These are phyloP conservation scores for Colletotrichum tropicale DNA, from an alignment of 2,329 filamentous ascomycete species.

Conservation along the genomic window DNA sequence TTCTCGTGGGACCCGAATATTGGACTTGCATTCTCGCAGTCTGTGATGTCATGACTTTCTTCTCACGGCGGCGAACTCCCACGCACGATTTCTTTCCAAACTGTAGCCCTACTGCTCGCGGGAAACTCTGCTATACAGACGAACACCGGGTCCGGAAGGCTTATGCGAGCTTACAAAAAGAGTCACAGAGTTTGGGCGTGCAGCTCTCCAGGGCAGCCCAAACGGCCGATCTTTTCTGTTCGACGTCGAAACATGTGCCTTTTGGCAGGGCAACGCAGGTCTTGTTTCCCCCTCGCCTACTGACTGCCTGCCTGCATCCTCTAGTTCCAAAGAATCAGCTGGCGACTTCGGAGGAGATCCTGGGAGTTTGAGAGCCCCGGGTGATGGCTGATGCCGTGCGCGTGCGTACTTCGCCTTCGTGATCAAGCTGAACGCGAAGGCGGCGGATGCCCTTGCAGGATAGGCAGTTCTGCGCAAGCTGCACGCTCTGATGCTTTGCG, in stretches of 20 bases:
- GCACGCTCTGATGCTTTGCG: background rate
- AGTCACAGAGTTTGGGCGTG: constrained; percentile 1
- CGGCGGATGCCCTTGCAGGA: background rate
- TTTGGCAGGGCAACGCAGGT: background rate
- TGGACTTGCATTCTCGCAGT: background rate
- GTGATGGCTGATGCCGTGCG: background rate
- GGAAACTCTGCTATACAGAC: constrained; percentile 1
- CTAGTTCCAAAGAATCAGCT: background rate
- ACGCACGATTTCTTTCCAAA: background rate
- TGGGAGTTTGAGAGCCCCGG: background rate
- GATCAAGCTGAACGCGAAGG: background rate
- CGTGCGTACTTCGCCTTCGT: background rate
- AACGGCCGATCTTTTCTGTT: background rate
- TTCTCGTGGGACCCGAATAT: background rate
- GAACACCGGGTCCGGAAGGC: constrained; percentile 8
- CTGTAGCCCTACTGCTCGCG: background rate
- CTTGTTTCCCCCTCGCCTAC: background rate
- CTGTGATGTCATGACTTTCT: background rate
- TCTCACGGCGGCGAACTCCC: background rate
- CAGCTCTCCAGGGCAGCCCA: background rate
- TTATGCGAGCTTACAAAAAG: background rate
- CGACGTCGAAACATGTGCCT: background rate
- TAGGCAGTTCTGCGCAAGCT: background rate
- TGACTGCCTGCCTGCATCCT: background rate
- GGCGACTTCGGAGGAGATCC: background rate